A percentile compares a stretch with the other conserved stretches of the same genome.
phyloP scores from a whole-genome alignment of 202 grass and related monocot genomes.

The Carex sylvatica region DNA sequence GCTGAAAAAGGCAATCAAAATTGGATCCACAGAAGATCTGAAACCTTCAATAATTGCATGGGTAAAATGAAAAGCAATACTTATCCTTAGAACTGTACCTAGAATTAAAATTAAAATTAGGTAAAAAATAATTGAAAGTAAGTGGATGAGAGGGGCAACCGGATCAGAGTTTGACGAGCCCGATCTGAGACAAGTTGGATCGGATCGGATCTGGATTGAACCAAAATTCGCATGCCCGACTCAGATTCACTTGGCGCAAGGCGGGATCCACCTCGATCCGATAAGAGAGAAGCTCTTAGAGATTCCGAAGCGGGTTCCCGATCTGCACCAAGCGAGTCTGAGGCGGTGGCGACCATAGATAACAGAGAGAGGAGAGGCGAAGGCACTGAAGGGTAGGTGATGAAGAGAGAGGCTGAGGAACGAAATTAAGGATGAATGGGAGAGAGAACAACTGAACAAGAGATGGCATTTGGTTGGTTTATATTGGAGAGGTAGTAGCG shows the following conservation, averaged over 20 bases:
- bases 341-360: conserved; percentile 51
- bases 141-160: background rate
- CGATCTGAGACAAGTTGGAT: background rate
- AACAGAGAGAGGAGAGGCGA: conserved; percentile 8
- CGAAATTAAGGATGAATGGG: conserved; percentile 4
- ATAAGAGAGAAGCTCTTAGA: conserved; percentile 20
- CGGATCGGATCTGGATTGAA: background rate
- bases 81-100: background rate
- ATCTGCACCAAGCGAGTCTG: conserved; percentile 99
- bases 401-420: conserved; percentile 4
- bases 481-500: background rate
- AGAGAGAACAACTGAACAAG: conserved; percentile 11
- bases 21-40: conserved; percentile 8
- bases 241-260: conserved; percentile 99
- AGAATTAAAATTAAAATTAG: background rate
- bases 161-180: background rate
- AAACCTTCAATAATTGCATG: conserved; percentile 12
- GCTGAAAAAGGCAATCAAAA: background rate
- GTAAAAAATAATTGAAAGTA: background rate
- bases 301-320: conserved; percentile 63
- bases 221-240: conserved; percentile 48
- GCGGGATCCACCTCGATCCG: conserved; percentile 62
- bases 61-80: background rate
- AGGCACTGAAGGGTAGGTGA: background rate
- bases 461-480: conserved; percentile 9